Evolutionary conservation across 164 flowering plant genomes (phyloP).

Genomic region (Saururus chinensis): DNA sequence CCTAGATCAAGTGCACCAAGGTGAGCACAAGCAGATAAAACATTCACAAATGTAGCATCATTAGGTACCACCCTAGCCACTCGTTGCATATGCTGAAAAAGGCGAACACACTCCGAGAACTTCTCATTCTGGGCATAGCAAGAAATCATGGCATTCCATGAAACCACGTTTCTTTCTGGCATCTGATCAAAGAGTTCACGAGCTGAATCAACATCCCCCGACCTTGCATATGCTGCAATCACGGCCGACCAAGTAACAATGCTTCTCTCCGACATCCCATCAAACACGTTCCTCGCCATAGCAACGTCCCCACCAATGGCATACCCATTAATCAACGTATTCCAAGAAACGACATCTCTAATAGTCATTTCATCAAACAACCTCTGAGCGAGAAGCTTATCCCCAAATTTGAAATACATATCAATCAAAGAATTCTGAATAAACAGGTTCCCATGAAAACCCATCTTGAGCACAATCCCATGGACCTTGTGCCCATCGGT

Average conservation of each 20-base stretch:
- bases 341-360: slow-evolving; percentile 33
- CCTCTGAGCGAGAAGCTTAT: slow-evolving; percentile 5
- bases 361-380: slow-evolving; percentile 29
- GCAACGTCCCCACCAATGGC: slow-evolving; percentile 17
- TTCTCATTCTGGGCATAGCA: slow-evolving; percentile 31
- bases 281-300: slow-evolving; percentile 20
- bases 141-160: slow-evolving; percentile 36
- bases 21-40: slow-evolving; percentile 34
- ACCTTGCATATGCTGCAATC: slow-evolving; percentile 23
- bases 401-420: slow-evolving; percentile 29
- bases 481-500: slow-evolving; percentile 18
- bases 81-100: slow-evolving; percentile 29
- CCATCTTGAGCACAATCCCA: slow-evolving; percentile 11
- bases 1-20: slow-evolving; percentile 29
- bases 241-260: slow-evolving; percentile 30
- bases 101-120: slow-evolving; percentile 20
- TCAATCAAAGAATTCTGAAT: slow-evolving; percentile 29
- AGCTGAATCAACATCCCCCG: slow-evolving; percentile 22
- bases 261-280: slow-evolving; percentile 23
- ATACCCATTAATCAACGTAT: slow-evolving; percentile 24
- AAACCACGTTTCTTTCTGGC: slow-evolving; percentile 24
- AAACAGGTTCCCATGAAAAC: slow-evolving; percentile 20
- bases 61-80: slow-evolving; percentile 17
- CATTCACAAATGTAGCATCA: slow-evolving; percentile 27
- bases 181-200: slow-evolving; percentile 22